phyloP scores from a whole-genome alignment of 2,329 filamentous ascomycete species.

The Neophaeococcomyces mojaviensis region DNA sequence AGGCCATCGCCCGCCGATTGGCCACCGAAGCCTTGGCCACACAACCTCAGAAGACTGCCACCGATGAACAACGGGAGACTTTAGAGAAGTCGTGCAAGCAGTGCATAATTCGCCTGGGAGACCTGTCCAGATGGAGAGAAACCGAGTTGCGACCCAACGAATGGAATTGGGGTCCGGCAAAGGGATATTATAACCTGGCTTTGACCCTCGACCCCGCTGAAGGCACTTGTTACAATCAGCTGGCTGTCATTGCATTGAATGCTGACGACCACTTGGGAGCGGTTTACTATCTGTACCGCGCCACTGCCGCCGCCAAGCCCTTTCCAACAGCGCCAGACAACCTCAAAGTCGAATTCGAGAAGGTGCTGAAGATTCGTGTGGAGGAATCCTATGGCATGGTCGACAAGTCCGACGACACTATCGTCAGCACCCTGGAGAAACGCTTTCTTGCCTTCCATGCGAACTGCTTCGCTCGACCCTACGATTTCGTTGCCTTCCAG shows the following conservation, averaged over 20 bases:
- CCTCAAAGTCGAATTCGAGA: constrained; percentile 70
- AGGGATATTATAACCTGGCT: constrained; percentile 79
- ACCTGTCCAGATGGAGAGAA: constrained; percentile 79
- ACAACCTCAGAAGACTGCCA: constrained; percentile 39
- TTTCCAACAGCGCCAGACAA: constrained; percentile 69
- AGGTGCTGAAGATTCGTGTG: constrained; percentile 41
- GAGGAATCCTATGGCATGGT: constrained; percentile 50
- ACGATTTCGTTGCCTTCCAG: constrained; percentile 35
- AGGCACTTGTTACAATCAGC: constrained; percentile 80
- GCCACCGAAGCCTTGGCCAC: constrained; percentile 42
- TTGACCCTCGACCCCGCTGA: constrained; percentile 69
- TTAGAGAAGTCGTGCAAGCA: constrained; percentile 71
- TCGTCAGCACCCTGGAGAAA: constrained; percentile 29
- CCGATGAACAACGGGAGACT: constrained; percentile 45
- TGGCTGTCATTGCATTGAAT: constrained; percentile 75
- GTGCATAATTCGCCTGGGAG: constrained; percentile 78
- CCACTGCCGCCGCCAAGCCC: constrained; percentile 65
- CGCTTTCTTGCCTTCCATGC: constrained; percentile 16
- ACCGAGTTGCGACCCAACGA: constrained; percentile 64
- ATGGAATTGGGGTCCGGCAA: constrained; percentile 68
- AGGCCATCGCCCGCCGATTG: constrained; percentile 48
- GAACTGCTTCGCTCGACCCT: constrained; percentile 7
- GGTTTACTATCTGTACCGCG: constrained; percentile 83
- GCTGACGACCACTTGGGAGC: constrained; percentile 72
- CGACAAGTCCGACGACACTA: constrained; percentile 30